Evolutionary conservation across 1,139 yeast species (phyloP).

Genomic region (Pichiaceae sp.): DNA sequence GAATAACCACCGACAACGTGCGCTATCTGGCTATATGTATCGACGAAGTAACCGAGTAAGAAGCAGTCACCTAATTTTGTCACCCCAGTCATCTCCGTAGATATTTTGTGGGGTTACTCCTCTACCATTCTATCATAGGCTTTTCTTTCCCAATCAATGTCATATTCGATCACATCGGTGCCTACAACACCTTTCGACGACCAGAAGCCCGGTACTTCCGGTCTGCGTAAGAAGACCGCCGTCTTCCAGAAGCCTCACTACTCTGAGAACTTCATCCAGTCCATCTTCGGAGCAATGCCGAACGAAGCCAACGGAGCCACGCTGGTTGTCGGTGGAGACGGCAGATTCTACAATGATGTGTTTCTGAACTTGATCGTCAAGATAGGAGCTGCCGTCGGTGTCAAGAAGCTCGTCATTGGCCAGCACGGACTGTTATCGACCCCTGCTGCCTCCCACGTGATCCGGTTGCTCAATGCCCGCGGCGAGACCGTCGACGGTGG

Average conservation of each 20-base stretch:
- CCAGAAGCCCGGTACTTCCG: slow-evolving; percentile 98
- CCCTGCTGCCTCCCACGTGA: slow-evolving; percentile 92
- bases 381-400: slow-evolving; percentile 90
- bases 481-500: slow-evolving; percentile 75
- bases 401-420: slow-evolving; percentile 76
- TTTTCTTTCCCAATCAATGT: slow-evolving; percentile 2
- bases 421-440: slow-evolving; percentile 84
- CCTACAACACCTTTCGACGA: slow-evolving; percentile 74
- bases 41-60: slow-evolving; percentile 36
- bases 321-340: slow-evolving; percentile 94
- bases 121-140: background rate
- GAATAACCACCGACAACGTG: slow-evolving; percentile 72
- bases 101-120: background rate
- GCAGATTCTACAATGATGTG: slow-evolving; percentile 79
- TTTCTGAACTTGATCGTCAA: slow-evolving; percentile 76
- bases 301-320: slow-evolving; percentile 73
- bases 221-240: slow-evolving; percentile 82
- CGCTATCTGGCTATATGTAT: slow-evolving; percentile 75
- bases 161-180: slow-evolving; percentile 17
- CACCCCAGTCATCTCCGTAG: background rate
- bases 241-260: slow-evolving; percentile 78
- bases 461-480: slow-evolving; percentile 47
- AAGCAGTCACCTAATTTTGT: background rate
- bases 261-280: slow-evolving; percentile 90
- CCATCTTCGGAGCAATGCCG: slow-evolving; percentile 79